Percentiles rank a stretch among this genome's conserved stretches.
Evolutionary conservation across 306 rosid genomes (phyloP).

Genomic region (Abrus precatorius): DNA sequence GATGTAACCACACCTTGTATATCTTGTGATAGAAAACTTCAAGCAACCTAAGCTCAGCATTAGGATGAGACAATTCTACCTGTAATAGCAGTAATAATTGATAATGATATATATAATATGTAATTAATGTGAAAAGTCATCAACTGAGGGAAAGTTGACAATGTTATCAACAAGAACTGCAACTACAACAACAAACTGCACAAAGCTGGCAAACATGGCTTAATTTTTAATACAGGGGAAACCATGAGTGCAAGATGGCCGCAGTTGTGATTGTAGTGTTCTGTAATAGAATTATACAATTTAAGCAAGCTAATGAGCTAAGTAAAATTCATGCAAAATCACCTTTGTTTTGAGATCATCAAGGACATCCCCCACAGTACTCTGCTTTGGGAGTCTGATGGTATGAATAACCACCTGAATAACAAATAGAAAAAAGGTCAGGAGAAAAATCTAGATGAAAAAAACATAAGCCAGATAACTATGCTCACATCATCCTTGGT

Average conservation of each 20-base stretch:
- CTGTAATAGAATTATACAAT: conserved; percentile 26
- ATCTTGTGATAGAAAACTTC: conserved; percentile 95
- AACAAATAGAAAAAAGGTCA: conserved; percentile 9
- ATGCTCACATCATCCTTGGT: conserved; percentile 87
- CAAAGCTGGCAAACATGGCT: conserved; percentile 21
- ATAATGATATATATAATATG: conserved; percentile 13
- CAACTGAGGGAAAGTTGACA: conserved; percentile 11
- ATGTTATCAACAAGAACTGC: conserved; percentile 8
- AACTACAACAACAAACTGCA: conserved; percentile 29
- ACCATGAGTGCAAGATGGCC: conserved; percentile 23
- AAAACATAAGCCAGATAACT: conserved; percentile 12
- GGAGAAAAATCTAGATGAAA: conserved; percentile 20
- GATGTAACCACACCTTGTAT: conserved; percentile 71
- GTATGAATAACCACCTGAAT: conserved; percentile 83
- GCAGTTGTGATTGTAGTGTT: conserved; percentile 8
- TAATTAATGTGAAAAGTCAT: conserved; percentile 5
- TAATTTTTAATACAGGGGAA: conserved; percentile 23
- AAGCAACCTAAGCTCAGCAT: conserved; percentile 92
- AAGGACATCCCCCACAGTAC: conserved; percentile 90
- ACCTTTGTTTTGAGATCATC: conserved; percentile 90
- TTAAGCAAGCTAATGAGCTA: not conserved
- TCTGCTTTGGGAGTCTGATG: conserved; percentile 88
- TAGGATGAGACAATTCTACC: conserved; percentile 84
- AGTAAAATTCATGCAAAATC: conserved; percentile 12
- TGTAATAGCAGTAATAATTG: conserved; percentile 46